Percentiles rank a stretch among this genome's conserved stretches.
phyloP scores from a whole-genome alignment of 2,329 filamentous ascomycete genomes.

The Calycina herbarum region DNA sequence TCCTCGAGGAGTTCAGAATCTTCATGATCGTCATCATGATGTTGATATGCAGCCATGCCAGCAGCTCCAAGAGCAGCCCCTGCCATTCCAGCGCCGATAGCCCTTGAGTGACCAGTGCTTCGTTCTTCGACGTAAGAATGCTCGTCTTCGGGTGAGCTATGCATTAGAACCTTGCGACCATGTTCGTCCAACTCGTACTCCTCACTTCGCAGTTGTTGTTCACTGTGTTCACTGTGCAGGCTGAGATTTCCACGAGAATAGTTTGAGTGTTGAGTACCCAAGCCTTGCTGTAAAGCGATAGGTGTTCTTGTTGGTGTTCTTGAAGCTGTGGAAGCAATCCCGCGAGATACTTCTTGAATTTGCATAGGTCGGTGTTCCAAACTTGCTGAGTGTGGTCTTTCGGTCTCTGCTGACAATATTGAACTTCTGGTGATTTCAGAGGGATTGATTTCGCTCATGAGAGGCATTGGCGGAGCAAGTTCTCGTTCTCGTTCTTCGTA shows the following conservation, averaged over 20 bases:
- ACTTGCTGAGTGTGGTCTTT: constrained; percentile 68
- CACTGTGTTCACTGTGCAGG: constrained; percentile 44
- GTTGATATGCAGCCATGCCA: constrained; percentile 42
- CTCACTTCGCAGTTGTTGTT: constrained; percentile 43
- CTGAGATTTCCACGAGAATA: constrained; percentile 49
- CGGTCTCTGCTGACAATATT: constrained; percentile 78
- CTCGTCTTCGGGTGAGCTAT: constrained; percentile 28
- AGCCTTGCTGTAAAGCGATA: constrained; percentile 52
- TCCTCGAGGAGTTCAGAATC: constrained; percentile 33
- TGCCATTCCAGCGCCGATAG: constrained; percentile 23
- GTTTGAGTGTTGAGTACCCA: constrained; percentile 64
- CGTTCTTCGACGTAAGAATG: constrained; percentile 35
- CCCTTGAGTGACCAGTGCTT: constrained; percentile 30
- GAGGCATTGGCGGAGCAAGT: constrained; percentile 76
- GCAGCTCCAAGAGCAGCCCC: constrained; percentile 39
- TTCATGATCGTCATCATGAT: constrained; percentile 33
- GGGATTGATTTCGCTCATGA: constrained; percentile 81
- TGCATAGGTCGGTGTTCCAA: constrained; percentile 55
- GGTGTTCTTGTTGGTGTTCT: constrained; percentile 63
- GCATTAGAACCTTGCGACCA: constrained; percentile 37
- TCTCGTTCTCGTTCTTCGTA: constrained; percentile 54
- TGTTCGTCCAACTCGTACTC: constrained; percentile 39
- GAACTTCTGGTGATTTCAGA: constrained; percentile 88
- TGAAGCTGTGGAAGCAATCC: constrained; percentile 59
- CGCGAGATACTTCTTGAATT: constrained; percentile 63